These are phyloP conservation scores for Lanmaoa rubissima DNA, from an alignment of 768 basidiomycete species.

Conservation along the genomic window DNA sequence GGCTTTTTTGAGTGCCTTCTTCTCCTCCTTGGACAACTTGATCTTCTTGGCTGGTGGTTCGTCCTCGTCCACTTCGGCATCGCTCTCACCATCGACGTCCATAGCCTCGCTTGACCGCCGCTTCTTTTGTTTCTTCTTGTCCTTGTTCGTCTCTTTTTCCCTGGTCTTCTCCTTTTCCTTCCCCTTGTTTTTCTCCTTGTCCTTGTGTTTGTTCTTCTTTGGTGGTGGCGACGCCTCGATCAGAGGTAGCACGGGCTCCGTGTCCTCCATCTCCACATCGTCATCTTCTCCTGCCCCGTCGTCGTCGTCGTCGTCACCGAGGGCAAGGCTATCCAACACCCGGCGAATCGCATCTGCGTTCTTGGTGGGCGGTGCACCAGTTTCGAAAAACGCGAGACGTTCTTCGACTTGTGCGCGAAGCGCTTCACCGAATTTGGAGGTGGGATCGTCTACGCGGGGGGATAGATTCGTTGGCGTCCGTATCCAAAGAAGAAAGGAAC, in stretches of 20 bases:
- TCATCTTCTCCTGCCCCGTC: slow-evolving; percentile 34
- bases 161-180: slow-evolving; percentile 9
- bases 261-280: slow-evolving; percentile 45
- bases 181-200: slow-evolving; percentile 33
- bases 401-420: slow-evolving; percentile 94
- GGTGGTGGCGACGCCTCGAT: slow-evolving; percentile 56
- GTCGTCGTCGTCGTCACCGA: slow-evolving; percentile 64
- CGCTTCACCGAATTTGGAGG: slow-evolving; percentile 93
- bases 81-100: slow-evolving; percentile 58
- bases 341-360: slow-evolving; percentile 91
- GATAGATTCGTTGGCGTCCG: background rate
- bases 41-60: slow-evolving; percentile 63
- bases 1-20: slow-evolving; percentile 80
- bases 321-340: slow-evolving; percentile 73
- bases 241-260: slow-evolving; percentile 52
- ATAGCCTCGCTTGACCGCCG: slow-evolving; percentile 67
- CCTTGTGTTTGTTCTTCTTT: slow-evolving; percentile 53
- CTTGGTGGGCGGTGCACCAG: slow-evolving; percentile 83
- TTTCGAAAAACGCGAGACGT: slow-evolving; percentile 91
- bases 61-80: slow-evolving; percentile 34
- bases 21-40: slow-evolving; percentile 82
- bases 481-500: background rate
- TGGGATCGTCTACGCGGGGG: slow-evolving; percentile 63
- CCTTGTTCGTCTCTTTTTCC: slow-evolving; percentile 26
- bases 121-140: slow-evolving; percentile 44